Base-by-base conservation (phyloP, 768 basidiomycete genomes). In the Macrolepiota fuliginosa region DNA sequence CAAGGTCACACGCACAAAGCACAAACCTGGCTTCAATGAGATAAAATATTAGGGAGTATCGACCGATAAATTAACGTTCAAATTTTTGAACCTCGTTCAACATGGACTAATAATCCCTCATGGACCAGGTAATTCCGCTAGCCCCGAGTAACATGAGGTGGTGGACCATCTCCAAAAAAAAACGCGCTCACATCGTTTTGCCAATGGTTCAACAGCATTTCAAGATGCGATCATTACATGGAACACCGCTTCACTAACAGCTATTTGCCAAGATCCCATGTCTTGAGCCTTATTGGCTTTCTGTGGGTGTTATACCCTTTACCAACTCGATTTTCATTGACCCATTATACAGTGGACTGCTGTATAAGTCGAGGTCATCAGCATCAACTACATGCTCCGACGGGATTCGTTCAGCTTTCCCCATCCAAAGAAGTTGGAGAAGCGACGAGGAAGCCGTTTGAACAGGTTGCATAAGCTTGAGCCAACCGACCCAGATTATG, bases 371-470 rank as follows among this genome's bases (percentile, higher is more conserved):
- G n/a, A 19, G 25, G 5, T 39, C 46, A 35, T 11, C 3, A 54
- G 35, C 40, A 61, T 61, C 40, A 37, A 54, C 59, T 52, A 45
- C 25, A 47, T 22, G 35, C 57, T 36, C 13, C 60, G 60, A 17
- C 53, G 49, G 22, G 53, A 80, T 72, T 76, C 79, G 42, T 77
- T 77, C 67, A 76, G 74, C 63, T 69, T 81, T 59, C 74, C 77
- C 56, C 78, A 82, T 64, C 78, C 78, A 13, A 70, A 74, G 49
- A 76, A 75, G n/a, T n/a, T n/a, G n/a, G n/a, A n/a, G n/a, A n/a
- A n/a, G n/a, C 66, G 75, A 81, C 62, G 66, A 29, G 70, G 72
- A 61, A 74, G 76, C 49, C 75, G 74, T 66, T 75, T 74, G 64
- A 80, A 72, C 29, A 32, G 29, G 29, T 32, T 32, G 29, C 29